phyloP scores from a whole-genome alignment of 192 early-diverging fungal genomes.

The Coemansia sp. region DNA sequence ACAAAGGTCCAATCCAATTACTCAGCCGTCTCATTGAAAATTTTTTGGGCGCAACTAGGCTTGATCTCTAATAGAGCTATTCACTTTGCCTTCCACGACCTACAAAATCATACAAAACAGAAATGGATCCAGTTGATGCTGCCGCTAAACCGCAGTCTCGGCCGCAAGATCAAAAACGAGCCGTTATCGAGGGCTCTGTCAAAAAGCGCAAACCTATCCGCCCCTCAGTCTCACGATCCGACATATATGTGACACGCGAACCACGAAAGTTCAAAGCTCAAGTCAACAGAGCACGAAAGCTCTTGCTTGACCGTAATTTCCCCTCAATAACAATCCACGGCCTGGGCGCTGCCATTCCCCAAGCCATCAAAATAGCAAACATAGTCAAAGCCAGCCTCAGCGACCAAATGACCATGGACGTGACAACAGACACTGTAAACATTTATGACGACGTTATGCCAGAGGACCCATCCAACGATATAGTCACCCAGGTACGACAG shows the following conservation, averaged over 20 bases:
- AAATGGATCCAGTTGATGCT: constrained; percentile 3
- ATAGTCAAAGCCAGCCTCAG: constrained; percentile 62
- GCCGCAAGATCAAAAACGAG: constrained; percentile 12
- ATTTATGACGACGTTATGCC: constrained; percentile 83
- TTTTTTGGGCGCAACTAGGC: neutral
- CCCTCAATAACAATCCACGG: constrained; percentile 75
- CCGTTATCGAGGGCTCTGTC: constrained; percentile 16
- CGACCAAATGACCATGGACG: constrained; percentile 64
- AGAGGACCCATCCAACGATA: constrained; percentile 63
- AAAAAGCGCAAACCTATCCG: constrained; percentile 64
- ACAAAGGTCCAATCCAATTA: neutral
- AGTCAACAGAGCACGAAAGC: constrained; percentile 66
- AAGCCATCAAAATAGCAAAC: constrained; percentile 70
- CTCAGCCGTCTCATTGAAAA: neutral
- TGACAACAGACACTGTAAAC: constrained; percentile 69
- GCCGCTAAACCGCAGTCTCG: neutral
- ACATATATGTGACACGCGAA: constrained; percentile 80
- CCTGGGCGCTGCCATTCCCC: constrained; percentile 75
- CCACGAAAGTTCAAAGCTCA: constrained; percentile 64
- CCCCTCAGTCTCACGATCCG: constrained; percentile 66
- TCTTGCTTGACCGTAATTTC: constrained; percentile 65
- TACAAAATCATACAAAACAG: neutral
- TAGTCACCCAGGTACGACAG: constrained; percentile 62
- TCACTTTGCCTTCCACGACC: neutral
- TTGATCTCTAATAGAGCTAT: neutral